These are phyloP conservation scores for Aureobasidium subglaciale DNA, from an alignment of 2,329 filamentous ascomycete species.

Conservation along the genomic window DNA sequence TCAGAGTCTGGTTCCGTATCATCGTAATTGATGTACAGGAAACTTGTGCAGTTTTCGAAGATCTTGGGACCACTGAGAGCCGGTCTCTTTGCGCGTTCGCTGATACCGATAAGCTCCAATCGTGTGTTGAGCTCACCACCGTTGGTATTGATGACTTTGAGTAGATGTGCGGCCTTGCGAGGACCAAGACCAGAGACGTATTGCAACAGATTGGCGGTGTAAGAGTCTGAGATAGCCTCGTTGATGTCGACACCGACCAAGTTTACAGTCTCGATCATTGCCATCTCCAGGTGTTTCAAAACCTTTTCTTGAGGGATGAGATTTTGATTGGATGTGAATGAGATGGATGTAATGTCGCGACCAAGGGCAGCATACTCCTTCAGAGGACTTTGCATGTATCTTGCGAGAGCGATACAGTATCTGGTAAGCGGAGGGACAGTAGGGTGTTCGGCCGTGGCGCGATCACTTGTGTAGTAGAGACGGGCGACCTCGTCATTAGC, in stretches of 20 bases:
- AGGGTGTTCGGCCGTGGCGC: constrained; percentile 73
- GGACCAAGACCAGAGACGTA: constrained; percentile 89
- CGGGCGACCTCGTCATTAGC: constrained; percentile 97
- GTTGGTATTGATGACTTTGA: constrained; percentile 88
- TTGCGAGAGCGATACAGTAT: constrained; percentile 83
- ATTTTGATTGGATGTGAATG: constrained; percentile 85
- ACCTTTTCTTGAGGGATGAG: constrained; percentile 84
- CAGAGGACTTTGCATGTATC: constrained; percentile 90
- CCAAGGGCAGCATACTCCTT: constrained; percentile 94
- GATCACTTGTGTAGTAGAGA: constrained; percentile 83
- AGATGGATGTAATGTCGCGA: constrained; percentile 76
- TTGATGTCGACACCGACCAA: constrained; percentile 93
- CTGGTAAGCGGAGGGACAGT: constrained; percentile 69
- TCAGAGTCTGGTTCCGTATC: constrained; percentile 75
- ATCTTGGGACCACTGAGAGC: constrained; percentile 76
- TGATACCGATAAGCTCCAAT: constrained; percentile 81
- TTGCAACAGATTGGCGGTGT: constrained; percentile 79
- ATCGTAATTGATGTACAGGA: constrained; percentile 84
- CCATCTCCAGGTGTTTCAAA: constrained; percentile 79
- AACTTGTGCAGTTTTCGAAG: constrained; percentile 96
- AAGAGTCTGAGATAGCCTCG: constrained; percentile 73
- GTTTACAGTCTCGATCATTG: constrained; percentile 98
- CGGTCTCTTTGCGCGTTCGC: constrained; percentile 50
- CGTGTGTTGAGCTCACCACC: constrained; percentile 78
- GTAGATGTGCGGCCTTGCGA: constrained; percentile 74